Evolutionary conservation across 2,329 filamentous ascomycete genomes (phyloP), one percentile per base, ranked within the genome.

Genomic region (Paracoccidioides brasiliensis): DNA sequence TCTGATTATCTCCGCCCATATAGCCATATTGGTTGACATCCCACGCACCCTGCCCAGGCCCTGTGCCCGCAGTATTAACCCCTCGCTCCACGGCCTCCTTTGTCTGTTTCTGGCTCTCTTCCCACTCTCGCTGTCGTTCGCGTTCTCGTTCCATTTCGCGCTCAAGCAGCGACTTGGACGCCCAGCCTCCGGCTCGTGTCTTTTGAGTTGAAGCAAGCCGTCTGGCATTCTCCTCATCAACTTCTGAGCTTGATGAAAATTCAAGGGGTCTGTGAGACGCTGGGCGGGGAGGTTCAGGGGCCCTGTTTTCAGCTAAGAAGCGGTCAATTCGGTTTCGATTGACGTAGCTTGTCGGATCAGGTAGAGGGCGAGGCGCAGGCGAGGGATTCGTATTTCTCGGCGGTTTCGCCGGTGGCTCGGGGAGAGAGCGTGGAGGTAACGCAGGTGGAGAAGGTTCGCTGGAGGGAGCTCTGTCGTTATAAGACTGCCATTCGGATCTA

Each of bases 91-190:
- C 72, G 0, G 75, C 75, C 37, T 71, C 72, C 54, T 73, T 69
- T 1, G 75, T 72, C 14, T 70, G 73, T 53, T 78, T 74, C 64
- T 85, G 82, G 22, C 71, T 72, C 46, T 82, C 78, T 64, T 84
- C 81, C 82, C 82, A 85, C 58, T 85, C 82, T 41, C 76, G 73
- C 64, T 84, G 82, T 49, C 81, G 75, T 63, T 83, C 79, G 14
- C 81, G 76, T 64, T 85, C 82, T 22, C 80, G 78, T 64, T 85
- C 81, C 82, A 84, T 85, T 61, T 85, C 82, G 6, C 81, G 77
- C 63, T 84, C 81, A 3, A 84, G 73, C 1, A 85, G 72, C 2
- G 79, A 81, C 63, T 81, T 83, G n/a, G 75, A 78, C 0, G 80
- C 80, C 80, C 79, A 82, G 1, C 78, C 79, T 22, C 76, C 78